These are phyloP conservation scores for Fusarium udum DNA, from an alignment of 2,329 filamentous ascomycete species.

Conservation along the genomic window DNA sequence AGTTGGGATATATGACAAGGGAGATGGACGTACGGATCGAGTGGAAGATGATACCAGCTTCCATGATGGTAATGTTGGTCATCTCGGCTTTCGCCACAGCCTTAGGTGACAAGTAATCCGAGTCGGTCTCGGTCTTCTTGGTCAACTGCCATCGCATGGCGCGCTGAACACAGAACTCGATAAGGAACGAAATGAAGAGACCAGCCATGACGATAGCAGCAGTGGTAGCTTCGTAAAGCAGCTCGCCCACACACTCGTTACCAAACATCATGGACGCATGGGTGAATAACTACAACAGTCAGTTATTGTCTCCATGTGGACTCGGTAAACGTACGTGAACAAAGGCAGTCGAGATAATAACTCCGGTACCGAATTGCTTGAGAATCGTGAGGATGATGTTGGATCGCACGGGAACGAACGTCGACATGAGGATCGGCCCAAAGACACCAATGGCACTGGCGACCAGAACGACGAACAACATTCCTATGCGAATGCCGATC, in stretches of 20 bases:
- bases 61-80: conserved; percentile 66
- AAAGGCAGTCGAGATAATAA: conserved; percentile 77
- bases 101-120: conserved; percentile 29
- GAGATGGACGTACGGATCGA: conserved; percentile 63
- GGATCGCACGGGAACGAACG: conserved; percentile 61
- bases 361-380: conserved; percentile 78
- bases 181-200: conserved; percentile 74
- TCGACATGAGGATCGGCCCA: conserved; percentile 69
- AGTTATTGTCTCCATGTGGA: neutral
- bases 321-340: conserved; percentile 64
- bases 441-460: conserved; percentile 77
- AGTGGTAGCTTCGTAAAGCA: conserved; percentile 74
- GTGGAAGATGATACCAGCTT: conserved; percentile 80
- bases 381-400: conserved; percentile 67
- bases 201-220: conserved; percentile 79
- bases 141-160: conserved; percentile 54
- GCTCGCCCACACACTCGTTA: conserved; percentile 72
- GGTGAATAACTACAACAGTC: conserved; percentile 67
- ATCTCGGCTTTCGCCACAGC: conserved; percentile 42
- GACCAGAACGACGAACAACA: conserved; percentile 76
- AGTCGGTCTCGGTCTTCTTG: conserved; percentile 40
- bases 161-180: conserved; percentile 73
- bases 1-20: neutral
- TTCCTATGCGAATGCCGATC: conserved; percentile 72
- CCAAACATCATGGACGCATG: conserved; percentile 77